Evolutionary conservation across 2,329 filamentous ascomycete species (phyloP), one percentile per base, ranked within the genome.

Genomic region (Botrytis byssoidea): DNA sequence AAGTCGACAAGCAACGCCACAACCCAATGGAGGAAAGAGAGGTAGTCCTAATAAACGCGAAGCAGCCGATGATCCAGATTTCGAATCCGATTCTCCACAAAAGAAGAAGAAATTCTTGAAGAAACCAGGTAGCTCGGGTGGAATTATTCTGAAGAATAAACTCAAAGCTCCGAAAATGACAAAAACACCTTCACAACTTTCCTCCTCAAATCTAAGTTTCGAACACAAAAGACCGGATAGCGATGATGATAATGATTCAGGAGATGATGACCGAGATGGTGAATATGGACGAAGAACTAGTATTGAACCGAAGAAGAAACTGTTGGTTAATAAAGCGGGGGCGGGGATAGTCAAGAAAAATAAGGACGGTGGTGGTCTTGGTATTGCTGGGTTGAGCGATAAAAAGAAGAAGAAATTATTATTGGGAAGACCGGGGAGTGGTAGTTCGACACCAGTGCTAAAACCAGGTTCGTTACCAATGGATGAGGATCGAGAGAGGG

Each of bases 1-100:
- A 44, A 91, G 88, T 76, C 88, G 90, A 78, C 90, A 89, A 79
- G 88, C 87, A 55, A 91, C 89, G 2, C 89, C 89, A 1, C 82
- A 83, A 12, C 73, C 73, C 32, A 75, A 70, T 59, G 74, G 74
- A 22, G 77, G 76, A 63, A 75, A 76, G 37, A 77, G 77, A 42
- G 78, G 46, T 14, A 81, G 79, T 74, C 80, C 80, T 3, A 78
- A 74, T 44, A 81, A 81, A 73, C 76, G 80, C 60, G 78, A 78
- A 65, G 78, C 77, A 20, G 77, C 75, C 51, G 79, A 81, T 51
- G 80, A 80, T 67, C 77, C 78, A 42, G 80, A 81, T 69, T 79
- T 78, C 20, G 79, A 80, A 63, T 79, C 79, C 25, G 72, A 73
- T 66, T 77, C 79, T 25, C 77, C 77, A 12, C 76, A 80, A 35